Evolutionary conservation across 306 rosid genomes (phyloP).

Genomic region (Rubus idaeus): DNA sequence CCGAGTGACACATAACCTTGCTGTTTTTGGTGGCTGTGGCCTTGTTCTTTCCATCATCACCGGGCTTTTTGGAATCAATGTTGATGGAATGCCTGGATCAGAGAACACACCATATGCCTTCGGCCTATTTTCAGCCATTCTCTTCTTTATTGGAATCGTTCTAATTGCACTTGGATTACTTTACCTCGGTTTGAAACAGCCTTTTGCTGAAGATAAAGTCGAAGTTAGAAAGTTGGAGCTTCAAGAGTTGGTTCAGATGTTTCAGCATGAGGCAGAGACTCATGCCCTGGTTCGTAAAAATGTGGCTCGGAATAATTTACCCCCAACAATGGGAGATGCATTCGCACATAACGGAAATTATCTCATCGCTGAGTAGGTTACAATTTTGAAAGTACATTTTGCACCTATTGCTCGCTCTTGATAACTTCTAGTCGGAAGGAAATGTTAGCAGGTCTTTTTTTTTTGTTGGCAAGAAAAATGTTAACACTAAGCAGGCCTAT

Average conservation of each 20-base stretch:
- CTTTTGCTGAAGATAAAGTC: slow-evolving; percentile 55
- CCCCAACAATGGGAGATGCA: slow-evolving; percentile 77
- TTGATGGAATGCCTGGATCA: slow-evolving; percentile 87
- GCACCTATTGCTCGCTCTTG: not conserved
- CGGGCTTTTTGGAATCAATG: slow-evolving; percentile 91
- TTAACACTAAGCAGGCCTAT: no score
- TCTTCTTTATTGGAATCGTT: slow-evolving; percentile 47
- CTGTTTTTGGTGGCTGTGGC: slow-evolving; percentile 84
- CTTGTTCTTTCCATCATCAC: slow-evolving; percentile 76
- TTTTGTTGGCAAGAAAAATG: not conserved
- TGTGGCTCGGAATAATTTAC: slow-evolving; percentile 51
- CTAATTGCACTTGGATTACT: slow-evolving; percentile 61
- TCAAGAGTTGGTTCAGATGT: slow-evolving; percentile 69
- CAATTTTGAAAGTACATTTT: not conserved
- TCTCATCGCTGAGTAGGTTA: slow-evolving; percentile 33
- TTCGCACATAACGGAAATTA: slow-evolving; percentile 34
- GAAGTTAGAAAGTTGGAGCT: slow-evolving; percentile 80
- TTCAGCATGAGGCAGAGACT: slow-evolving; percentile 90
- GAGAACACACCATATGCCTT: slow-evolving; percentile 71
- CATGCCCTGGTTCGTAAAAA: slow-evolving; percentile 74
- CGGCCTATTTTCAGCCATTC: slow-evolving; percentile 66
- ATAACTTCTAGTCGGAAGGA: not conserved
- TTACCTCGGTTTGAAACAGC: slow-evolving; percentile 74
- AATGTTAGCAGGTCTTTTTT: not conserved
- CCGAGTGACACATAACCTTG: slow-evolving; percentile 76